A percentile compares a stretch with the other conserved stretches of the same genome.
These are phyloP conservation scores for Bruguiera gymnorhiza DNA, from an alignment of 345 rosid species.

Conservation along the genomic window DNA sequence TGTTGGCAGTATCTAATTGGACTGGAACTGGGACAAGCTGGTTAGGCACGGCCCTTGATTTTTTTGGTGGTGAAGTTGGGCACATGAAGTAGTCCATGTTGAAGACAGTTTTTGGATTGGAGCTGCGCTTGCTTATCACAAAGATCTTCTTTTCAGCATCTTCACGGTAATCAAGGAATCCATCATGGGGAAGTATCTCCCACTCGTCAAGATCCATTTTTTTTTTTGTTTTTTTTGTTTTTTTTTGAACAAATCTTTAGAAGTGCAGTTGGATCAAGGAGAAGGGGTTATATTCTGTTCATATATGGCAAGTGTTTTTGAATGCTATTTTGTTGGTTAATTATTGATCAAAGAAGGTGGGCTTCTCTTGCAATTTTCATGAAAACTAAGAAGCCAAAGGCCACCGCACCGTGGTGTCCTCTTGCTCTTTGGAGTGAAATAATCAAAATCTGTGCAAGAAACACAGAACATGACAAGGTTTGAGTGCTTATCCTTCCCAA, in stretches of 20 bases:
- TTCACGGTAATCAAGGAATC: constrained; percentile 41
- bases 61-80: constrained; percentile 42
- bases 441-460: neutral
- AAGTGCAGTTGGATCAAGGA: constrained; percentile 8
- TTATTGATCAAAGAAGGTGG: constrained; percentile 31
- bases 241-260: neutral
- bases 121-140: constrained; percentile 22
- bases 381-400: constrained; percentile 5
- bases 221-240: neutral
- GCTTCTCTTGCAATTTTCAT: constrained; percentile 26
- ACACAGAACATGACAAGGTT: constrained; percentile 2
- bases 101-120: constrained; percentile 35
- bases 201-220: constrained; percentile 90
- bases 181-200: constrained; percentile 66
- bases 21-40: constrained; percentile 62
- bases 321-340: constrained; percentile 11
- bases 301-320: neutral
- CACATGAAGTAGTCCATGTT: constrained; percentile 65
- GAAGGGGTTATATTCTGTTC: neutral
- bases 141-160: constrained; percentile 31
- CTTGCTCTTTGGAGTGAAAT: constrained; percentile 13
- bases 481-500: constrained; percentile 32
- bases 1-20: constrained; percentile 45
- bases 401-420: constrained; percentile 36
- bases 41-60: constrained; percentile 31